Conservation (phyloP, 1,284 basidiomycete genomes). For the Ceratobasidium sp. region DNA sequence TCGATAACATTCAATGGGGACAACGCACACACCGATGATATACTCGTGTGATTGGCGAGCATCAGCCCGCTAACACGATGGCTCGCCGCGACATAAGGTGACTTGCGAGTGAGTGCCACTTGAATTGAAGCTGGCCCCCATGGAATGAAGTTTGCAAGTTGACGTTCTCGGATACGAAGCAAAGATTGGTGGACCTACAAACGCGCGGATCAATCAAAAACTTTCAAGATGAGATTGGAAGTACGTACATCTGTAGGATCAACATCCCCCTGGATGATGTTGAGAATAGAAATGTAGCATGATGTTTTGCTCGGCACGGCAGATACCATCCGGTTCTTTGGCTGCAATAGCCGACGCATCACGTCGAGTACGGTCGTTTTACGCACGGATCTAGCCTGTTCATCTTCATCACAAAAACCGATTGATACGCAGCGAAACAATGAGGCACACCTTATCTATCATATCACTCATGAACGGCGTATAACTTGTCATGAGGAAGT, state of each 20-base stretch:
- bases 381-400: constrained; percentile 86
- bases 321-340: constrained; percentile 99
- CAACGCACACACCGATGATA: constrained; percentile 80
- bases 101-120: constrained; percentile 93
- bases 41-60: constrained; percentile 99
- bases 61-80: constrained; percentile 97
- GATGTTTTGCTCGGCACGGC: constrained; percentile 90
- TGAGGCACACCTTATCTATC: constrained; percentile 81
- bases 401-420: constrained; percentile 39
- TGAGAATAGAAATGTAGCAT: constrained; percentile 98
- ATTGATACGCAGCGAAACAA: constrained; percentile 4
- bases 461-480: constrained; percentile 98
- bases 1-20: constrained; percentile 12
- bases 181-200: constrained; percentile 95
- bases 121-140: constrained; percentile 99
- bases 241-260: constrained; percentile 92
- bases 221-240: constrained; percentile 3
- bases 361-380: constrained; percentile 98
- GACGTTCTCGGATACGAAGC: constrained; percentile 94
- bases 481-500: constrained; percentile 99
- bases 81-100: constrained; percentile 88
- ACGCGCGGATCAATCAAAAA: not conserved
- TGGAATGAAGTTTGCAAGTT: constrained; percentile 97
- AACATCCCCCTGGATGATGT: constrained; percentile 98
- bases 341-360: constrained; percentile 97